Percentiles rank a stretch among this genome's conserved stretches.
phyloP scores from a whole-genome alignment of 495 filamentous ascomycete species.

The Xylaria grammica region DNA sequence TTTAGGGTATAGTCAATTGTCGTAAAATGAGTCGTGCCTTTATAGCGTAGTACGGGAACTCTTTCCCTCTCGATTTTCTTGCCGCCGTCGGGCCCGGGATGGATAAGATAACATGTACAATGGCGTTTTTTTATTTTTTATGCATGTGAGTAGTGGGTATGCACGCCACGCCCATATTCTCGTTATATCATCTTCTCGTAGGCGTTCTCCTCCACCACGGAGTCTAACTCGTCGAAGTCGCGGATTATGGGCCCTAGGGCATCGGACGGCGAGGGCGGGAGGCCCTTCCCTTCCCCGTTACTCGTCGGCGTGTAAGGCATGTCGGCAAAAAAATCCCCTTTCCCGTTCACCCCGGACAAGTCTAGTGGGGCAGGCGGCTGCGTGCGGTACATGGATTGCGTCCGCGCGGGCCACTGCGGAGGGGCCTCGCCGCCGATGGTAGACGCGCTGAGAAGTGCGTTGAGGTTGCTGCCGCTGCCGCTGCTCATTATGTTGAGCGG shows the following conservation, averaged over 20 bases:
- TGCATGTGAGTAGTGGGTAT: neutral
- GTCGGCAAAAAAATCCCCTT: slow-evolving; percentile 17
- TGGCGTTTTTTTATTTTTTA: no score
- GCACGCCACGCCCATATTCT: neutral
- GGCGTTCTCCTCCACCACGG: slow-evolving; percentile 29
- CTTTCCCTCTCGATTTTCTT: no score
- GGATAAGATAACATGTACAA: no score
- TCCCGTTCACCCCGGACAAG: slow-evolving; percentile 16
- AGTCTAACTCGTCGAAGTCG: slow-evolving; percentile 52
- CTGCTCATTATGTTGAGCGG: neutral
- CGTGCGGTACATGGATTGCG: slow-evolving; percentile 23
- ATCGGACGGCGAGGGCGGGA: slow-evolving; percentile 29
- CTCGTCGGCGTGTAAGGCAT: slow-evolving; percentile 24
- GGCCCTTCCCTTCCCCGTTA: slow-evolving; percentile 11
- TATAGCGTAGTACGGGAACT: no score
- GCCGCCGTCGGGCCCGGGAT: no score
- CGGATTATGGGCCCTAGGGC: slow-evolving; percentile 45
- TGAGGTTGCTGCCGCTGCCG: neutral
- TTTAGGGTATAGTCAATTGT: no score
- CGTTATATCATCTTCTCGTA: slow-evolving; percentile 8
- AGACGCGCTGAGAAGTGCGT: neutral
- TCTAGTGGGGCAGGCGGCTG: slow-evolving; percentile 31
- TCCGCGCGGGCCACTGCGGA: slow-evolving; percentile 18
- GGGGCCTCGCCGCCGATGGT: neutral
- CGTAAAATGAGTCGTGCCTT: no score